phyloP scores from a whole-genome alignment of 345 rosid species.

The Trapa incisa region DNA sequence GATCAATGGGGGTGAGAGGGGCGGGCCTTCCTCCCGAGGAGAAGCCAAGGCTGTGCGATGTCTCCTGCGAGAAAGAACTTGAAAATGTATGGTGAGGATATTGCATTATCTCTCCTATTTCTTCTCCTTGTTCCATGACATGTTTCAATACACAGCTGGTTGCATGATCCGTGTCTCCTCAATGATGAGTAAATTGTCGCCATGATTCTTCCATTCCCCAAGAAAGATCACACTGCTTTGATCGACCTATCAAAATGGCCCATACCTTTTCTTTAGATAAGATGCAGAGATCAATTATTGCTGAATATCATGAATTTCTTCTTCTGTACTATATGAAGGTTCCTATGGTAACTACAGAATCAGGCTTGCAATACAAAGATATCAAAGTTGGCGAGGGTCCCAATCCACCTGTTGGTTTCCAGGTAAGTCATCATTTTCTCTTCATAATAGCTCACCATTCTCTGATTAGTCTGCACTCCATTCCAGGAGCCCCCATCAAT shows the following conservation, averaged over 20 bases:
- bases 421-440: slow-evolving; percentile 27
- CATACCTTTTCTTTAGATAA: not conserved
- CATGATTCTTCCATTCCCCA: not conserved
- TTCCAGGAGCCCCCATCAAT: not conserved
- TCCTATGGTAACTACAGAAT: slow-evolving; percentile 75
- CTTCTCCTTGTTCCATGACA: not conserved
- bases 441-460: not conserved
- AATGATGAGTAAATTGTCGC: not conserved
- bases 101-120: slow-evolving; percentile 22
- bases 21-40: slow-evolving; percentile 91
- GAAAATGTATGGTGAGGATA: slow-evolving; percentile 99
- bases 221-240: not conserved
- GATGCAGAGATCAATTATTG: too few relatives aligned
- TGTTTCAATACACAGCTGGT: not conserved
- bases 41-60: slow-evolving; percentile 68
- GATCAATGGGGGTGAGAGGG: slow-evolving; percentile 27
- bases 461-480: not conserved
- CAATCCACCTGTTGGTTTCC: slow-evolving; percentile 79
- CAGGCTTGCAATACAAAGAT: slow-evolving; percentile 87
- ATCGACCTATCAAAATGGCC: not conserved
- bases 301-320: not conserved
- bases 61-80: slow-evolving; percentile 75
- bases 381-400: slow-evolving; percentile 82
- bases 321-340: slow-evolving; percentile 27
- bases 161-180: not conserved